phyloP scores from a whole-genome alignment of 1,284 basidiomycete genomes.

The Leccinum solheimii region DNA sequence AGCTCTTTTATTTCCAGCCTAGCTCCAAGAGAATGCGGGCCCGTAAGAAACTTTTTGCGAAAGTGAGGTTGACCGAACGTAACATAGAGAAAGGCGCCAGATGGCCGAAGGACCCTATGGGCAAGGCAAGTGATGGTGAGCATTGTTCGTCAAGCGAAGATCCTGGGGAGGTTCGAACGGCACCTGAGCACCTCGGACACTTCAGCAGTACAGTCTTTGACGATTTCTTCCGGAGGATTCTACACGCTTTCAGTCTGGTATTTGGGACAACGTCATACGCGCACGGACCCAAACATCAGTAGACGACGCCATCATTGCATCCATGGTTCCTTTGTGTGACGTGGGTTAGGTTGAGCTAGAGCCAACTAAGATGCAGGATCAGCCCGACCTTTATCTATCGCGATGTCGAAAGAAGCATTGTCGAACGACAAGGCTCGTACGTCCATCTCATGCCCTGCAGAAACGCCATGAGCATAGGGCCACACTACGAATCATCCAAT shows the following conservation, averaged over 20 bases:
- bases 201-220: constrained; percentile 78
- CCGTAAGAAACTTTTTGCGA: constrained; percentile 66
- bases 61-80: constrained; percentile 95
- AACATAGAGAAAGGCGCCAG: constrained; percentile 77
- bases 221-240: constrained; percentile 79
- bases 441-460: constrained; percentile 86
- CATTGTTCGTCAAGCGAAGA: not conserved
- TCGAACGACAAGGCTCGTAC: constrained; percentile 73
- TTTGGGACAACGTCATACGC: not conserved
- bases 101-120: constrained; percentile 61
- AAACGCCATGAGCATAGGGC: not conserved
- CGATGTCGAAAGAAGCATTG: constrained; percentile 74
- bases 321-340: constrained; percentile 73
- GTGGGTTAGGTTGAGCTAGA: not conserved
- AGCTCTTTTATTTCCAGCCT: constrained; percentile 63
- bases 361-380: not conserved
- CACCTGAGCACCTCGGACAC: constrained; percentile 81
- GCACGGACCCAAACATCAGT: constrained; percentile 83
- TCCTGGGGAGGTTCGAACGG: not conserved
- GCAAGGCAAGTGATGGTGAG: not conserved
- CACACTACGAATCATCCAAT: not conserved
- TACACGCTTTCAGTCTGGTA: constrained; percentile 32
- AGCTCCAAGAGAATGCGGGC: constrained; percentile 44
- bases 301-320: constrained; percentile 89
- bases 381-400: constrained; percentile 80